These are phyloP conservation scores for Nidularia sp. DNA, from an alignment of 768 basidiomycete species.

Conservation along the genomic window DNA sequence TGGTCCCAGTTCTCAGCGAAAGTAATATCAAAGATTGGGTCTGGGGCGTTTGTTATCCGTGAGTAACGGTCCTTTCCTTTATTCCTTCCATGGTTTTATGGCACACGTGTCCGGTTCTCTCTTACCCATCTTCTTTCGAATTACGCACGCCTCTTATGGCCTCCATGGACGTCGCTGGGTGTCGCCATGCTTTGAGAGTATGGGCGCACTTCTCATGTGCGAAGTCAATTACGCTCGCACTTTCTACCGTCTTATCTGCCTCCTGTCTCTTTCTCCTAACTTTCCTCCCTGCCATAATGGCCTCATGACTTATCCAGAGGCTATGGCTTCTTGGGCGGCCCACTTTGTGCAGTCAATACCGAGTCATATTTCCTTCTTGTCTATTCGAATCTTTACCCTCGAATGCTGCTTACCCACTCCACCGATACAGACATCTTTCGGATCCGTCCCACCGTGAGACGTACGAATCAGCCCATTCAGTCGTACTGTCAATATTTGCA, in stretches of 20 bases:
- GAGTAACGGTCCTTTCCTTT: conserved; percentile 19
- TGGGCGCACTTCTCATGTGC: not conserved
- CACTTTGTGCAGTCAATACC: not conserved
- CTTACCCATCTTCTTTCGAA: conserved; percentile 1
- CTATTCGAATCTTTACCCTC: not conserved
- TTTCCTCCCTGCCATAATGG: too few relatives aligned
- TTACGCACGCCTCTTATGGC: not conserved
- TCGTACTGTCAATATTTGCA: conserved; percentile 71
- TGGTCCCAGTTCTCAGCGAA: conserved; percentile 57
- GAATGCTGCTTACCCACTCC: not conserved
- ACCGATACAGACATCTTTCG: conserved; percentile 48
- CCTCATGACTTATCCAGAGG: too few relatives aligned
- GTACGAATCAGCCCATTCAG: conserved; percentile 87
- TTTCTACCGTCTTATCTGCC: too few relatives aligned
- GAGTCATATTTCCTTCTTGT: not conserved
- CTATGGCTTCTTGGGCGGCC: not conserved
- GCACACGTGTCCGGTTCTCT: conserved; percentile 1
- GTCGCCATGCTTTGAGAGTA: not conserved
- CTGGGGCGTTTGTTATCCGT: conserved; percentile 66
- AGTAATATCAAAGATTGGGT: conserved; percentile 50
- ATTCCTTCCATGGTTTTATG: conserved; percentile 3
- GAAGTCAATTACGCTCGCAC: too few relatives aligned
- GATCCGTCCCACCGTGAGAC: conserved; percentile 62
- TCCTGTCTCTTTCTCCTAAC: too few relatives aligned
- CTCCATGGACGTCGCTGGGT: not conserved